Percentiles rank a stretch among this genome's conserved stretches.
These are phyloP conservation scores for Vaccinium myrtillus DNA, from an alignment of 148 eudicot genomes.

Conservation along the genomic window DNA sequence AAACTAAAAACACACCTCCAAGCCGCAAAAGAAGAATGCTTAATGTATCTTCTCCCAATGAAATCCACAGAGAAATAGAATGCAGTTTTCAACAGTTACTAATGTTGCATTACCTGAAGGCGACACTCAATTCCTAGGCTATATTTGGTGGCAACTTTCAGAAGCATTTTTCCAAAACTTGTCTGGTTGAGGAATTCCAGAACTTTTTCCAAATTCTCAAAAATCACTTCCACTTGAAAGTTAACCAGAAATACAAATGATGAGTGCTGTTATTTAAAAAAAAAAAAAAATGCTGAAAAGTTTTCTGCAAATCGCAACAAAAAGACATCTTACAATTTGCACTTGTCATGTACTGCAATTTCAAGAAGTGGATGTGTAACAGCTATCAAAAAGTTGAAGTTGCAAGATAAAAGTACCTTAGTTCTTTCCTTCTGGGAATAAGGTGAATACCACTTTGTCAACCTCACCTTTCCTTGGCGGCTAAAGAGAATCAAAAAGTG, in stretches of 20 bases:
- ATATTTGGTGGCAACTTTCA: neutral
- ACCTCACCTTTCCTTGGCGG: conserved; percentile 90
- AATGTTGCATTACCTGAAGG: neutral
- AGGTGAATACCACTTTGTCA: conserved; percentile 95
- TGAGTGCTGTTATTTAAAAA: neutral
- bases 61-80: neutral
- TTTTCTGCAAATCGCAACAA: neutral
- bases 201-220: neutral
- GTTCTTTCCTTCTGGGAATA: conserved; percentile 84
- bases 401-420: conserved; percentile 44
- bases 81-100: too few species aligned
- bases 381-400: neutral
- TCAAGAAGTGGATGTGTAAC: neutral
- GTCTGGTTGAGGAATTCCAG: neutral
- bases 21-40: neutral
- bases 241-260: neutral
- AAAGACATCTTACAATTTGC: neutral
- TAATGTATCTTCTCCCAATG: neutral
- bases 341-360: neutral
- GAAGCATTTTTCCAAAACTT: neutral
- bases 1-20: neutral
- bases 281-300: neutral
- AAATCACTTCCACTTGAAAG: neutral
- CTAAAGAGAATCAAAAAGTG: conserved; percentile 80
- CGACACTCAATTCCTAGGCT: neutral